phyloP scores from a whole-genome alignment of 306 rosid genomes.

The Aeschynomene evenia region DNA sequence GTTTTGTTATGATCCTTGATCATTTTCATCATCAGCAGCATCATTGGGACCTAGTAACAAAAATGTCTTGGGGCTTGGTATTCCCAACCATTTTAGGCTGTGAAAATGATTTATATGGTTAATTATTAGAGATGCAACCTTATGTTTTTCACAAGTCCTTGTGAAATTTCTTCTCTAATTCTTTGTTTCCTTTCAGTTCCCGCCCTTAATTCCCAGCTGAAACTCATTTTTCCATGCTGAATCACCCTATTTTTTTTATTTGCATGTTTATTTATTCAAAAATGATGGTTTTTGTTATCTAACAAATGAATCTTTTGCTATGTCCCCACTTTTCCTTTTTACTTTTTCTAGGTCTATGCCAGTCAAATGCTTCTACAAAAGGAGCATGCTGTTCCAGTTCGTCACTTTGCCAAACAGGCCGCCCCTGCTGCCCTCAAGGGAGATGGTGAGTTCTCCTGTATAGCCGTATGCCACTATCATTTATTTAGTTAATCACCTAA shows the following conservation, averaged over 20 bases:
- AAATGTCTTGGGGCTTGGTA: neutral
- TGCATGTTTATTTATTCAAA: neutral
- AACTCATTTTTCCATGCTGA: neutral
- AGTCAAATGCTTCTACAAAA: slow-evolving; percentile 59
- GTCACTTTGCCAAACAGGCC: slow-evolving; percentile 75
- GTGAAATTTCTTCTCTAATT: neutral
- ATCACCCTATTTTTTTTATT: neutral
- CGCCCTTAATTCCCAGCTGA: neutral
- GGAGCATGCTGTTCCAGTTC: slow-evolving; percentile 67
- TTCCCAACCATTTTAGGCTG: neutral
- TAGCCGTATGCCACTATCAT: neutral
- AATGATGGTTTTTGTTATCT: neutral
- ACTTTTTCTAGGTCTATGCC: slow-evolving; percentile 54
- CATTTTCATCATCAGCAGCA: neutral
- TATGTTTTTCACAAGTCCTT: neutral
- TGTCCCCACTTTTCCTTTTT: neutral
- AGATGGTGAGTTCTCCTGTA: slow-evolving; percentile 62
- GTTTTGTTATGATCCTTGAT: neutral
- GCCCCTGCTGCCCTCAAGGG: slow-evolving; percentile 72
- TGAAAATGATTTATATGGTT: neutral
- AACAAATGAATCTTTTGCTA: neutral
- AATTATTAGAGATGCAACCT: neutral
- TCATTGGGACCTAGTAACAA: neutral
- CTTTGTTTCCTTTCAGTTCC: neutral
- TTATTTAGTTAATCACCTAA: neutral